phyloP scores from a whole-genome alignment of 2,329 filamentous ascomycete genomes.

The Penicillium sp. region DNA sequence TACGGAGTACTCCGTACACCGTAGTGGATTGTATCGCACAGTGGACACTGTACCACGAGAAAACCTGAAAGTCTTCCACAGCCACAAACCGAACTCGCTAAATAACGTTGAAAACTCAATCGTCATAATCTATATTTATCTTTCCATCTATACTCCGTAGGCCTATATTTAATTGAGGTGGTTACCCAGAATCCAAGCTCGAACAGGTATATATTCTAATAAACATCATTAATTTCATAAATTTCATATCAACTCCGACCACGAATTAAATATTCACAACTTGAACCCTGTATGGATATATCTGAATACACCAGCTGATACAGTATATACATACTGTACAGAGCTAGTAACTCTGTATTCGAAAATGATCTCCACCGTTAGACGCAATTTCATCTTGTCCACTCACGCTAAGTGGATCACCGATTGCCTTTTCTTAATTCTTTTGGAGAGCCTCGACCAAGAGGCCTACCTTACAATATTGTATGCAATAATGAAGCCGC shows the following conservation, averaged over 20 bases:
- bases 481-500: not conserved
- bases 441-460: slow-evolving; percentile 20
- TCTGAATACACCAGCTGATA: slow-evolving; percentile 1
- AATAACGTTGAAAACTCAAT: not conserved
- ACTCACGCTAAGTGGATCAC: slow-evolving; percentile 23
- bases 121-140: slow-evolving; percentile 2
- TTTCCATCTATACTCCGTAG: not conserved
- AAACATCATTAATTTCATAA: not conserved
- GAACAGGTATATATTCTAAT: not conserved
- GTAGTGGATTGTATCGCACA: slow-evolving; percentile 1
- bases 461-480: slow-evolving; percentile 8
- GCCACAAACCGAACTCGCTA: slow-evolving; percentile 2
- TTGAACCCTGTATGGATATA: not conserved
- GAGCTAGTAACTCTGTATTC: slow-evolving; percentile 7
- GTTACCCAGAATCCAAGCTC: not conserved
- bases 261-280: not conserved
- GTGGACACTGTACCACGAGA: slow-evolving; percentile 6
- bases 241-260: not conserved
- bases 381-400: slow-evolving; percentile 17
- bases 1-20: not conserved
- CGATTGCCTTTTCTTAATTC: slow-evolving; percentile 18
- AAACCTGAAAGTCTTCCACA: slow-evolving; percentile 2
- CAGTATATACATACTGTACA: slow-evolving; percentile 16
- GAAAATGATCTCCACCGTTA: slow-evolving; percentile 21
- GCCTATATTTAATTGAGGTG: not conserved